Base-by-base conservation (phyloP, 106 monocot genomes). In the Narthecium ossifragum region DNA sequence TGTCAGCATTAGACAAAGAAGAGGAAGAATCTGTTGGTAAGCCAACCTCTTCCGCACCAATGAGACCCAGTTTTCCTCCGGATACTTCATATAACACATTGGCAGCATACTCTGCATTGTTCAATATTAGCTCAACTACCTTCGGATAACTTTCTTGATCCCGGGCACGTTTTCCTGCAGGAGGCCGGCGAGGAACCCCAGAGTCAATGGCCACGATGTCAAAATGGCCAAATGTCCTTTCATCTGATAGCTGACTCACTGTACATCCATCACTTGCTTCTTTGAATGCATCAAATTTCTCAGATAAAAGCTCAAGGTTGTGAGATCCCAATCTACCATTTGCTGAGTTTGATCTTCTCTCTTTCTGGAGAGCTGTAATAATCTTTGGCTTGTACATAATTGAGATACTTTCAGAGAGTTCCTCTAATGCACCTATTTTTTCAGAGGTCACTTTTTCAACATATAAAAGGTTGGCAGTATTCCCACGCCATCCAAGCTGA, bases 401-500 rank as follows among this genome's bases (percentile, higher is more conserved):
- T 39, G 45, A 12, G 26, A 41, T 34, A 46, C 73, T 79, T 64
- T 71, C 52, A 55, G 9, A 48, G 26, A 54, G 36, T 63, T 71
- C 60, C 0, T 82, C 73, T 28, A 73, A 20, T 34, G 33, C 63
- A 62, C 67, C 55, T 49, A 76, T 26, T 34, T 73, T 71, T 24
- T 52, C 56, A 14, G 73, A 78, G 4, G 36, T 30, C 5, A 39
- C 31, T 58, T 66, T 60, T 46, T 86, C 75, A 17, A 74, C 65
- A 74, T 76, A 64, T 39, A 98, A 46, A 29, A 98, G 53, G 63
- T 98, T 98, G 63, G 75, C 86, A 38, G 57, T 56, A 62, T 98
- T 98, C n/a, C 96, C 96, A 46, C 96, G 96, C 96, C 90, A 98
- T 7, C 90, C 80, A 34, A 90, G 90, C 39, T 79, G 77, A 37